Evolutionary conservation across 495 filamentous ascomycete species (phyloP), one percentile per base, ranked within the genome.

Genomic region (Aspergillus conjunctus): DNA sequence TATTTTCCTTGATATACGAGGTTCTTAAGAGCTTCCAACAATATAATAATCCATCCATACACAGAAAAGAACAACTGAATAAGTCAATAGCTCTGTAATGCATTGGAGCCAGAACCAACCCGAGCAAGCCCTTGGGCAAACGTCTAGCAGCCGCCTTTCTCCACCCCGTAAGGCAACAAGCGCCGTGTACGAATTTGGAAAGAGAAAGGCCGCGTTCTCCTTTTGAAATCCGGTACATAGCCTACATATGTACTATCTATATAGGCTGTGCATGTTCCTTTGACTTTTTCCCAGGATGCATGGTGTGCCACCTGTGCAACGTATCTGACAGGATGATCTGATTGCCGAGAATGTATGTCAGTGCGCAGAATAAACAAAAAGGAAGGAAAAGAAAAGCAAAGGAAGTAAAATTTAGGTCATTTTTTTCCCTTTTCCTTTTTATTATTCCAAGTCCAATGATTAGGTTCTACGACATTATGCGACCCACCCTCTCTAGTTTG

Each of bases 381-480:
- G 7, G n/a, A 21, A 48, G 21, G 11, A 41, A 33, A 30, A 1
- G 41, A 39, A 33, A 53, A 34, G 7, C 11, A 17, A 12, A n/a
- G 4, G 9, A 33, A 37, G 30, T 17, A 18, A 33, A 51, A 51
- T 2, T 26, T 26, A 26, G 5, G 21, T 51, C 30, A 22, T 30
- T 14, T 22, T 7, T 22, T 51, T 14, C 15, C 12, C 15, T 8
- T 6, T 51, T 51, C 18, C 15, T 14, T 37, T 53, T 32, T 7
- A 12, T 50, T 34, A 53, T 53, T 34, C 17, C 26, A n/a, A 11
- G 46, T 12, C 46, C 46, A 30, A 7, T 14, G 14, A 20, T 44
- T 26, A 54, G 31, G 61, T 64, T 56, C 51, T 57, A 64, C 61
- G 56, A 49, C 61, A 59, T 57, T 51, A 59, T 64, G 61, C 61